phyloP scores from a whole-genome alignment of 2,329 filamentous ascomycete species.

The Podosphaera fusca region DNA sequence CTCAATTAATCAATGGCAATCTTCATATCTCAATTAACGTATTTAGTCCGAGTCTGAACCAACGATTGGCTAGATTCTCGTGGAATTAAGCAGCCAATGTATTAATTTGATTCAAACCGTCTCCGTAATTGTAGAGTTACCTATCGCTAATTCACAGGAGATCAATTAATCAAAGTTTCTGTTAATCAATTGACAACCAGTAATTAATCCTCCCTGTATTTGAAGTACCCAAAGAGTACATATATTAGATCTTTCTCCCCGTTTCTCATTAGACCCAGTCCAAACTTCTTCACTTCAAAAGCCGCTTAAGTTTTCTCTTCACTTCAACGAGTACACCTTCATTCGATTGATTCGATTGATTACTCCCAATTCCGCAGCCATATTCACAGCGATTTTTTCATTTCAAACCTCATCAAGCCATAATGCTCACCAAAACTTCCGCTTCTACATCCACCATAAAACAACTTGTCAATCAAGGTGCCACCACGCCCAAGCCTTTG shows the following conservation, averaged over 20 bases:
- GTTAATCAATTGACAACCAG: neutral
- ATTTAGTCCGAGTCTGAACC: neutral
- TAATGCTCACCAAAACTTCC: neutral
- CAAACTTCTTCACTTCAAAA: neutral
- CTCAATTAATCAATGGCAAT: neutral
- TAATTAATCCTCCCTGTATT: neutral
- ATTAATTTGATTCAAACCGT: neutral
- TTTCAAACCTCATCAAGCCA: neutral
- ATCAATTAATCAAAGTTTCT: neutral
- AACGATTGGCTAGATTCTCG: too few species aligned
- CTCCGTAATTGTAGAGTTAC: neutral
- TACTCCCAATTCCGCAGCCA: neutral
- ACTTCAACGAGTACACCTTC: neutral
- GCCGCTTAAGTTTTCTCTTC: neutral
- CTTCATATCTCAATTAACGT: neutral
- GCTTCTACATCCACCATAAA: neutral
- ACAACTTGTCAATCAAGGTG: neutral
- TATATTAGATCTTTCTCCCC: neutral
- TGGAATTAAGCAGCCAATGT: neutral
- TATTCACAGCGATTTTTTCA: neutral
- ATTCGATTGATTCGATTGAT: neutral
- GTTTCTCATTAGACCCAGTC: too few species aligned
- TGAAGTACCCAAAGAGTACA: neutral
- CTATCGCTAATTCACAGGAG: neutral
- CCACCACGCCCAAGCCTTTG: conserved; percentile 20